Percentiles rank a stretch among this genome's conserved stretches.
These are phyloP conservation scores for Claviceps spartinae DNA, from an alignment of 2,329 filamentous ascomycete species.

Conservation along the genomic window DNA sequence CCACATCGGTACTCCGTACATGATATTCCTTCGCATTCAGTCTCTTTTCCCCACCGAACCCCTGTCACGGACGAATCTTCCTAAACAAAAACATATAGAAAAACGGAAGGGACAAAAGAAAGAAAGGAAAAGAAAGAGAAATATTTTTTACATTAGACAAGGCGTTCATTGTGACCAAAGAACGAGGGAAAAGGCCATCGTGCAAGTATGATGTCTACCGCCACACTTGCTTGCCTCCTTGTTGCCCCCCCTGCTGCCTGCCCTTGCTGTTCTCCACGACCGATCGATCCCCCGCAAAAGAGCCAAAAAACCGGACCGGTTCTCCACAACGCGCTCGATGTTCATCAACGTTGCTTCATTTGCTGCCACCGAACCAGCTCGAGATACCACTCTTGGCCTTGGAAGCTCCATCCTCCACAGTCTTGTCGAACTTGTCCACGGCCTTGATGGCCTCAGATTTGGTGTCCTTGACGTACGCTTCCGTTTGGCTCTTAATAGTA, in stretches of 20 bases:
- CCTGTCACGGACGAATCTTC: neutral
- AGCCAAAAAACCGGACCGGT: neutral
- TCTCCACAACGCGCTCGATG: neutral
- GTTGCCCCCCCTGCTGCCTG: too few species aligned
- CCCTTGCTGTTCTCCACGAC: neutral
- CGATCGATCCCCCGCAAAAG: neutral
- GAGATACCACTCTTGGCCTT: conserved; percentile 77
- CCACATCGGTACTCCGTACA: too few species aligned
- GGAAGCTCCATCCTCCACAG: conserved; percentile 61
- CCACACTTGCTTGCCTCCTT: neutral
- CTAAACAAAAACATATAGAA: too few species aligned
- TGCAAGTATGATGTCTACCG: neutral
- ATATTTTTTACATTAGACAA: too few species aligned
- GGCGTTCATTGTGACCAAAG: neutral
- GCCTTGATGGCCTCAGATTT: conserved; percentile 55
- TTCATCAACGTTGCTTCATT: conserved; percentile 12
- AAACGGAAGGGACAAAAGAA: too few species aligned
- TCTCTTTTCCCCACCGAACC: neutral
- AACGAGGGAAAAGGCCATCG: neutral
- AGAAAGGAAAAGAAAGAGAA: too few species aligned
- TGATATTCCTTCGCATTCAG: too few species aligned
- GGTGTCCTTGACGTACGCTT: conserved; percentile 47
- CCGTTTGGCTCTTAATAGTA: conserved; percentile 46
- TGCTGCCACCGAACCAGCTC: conserved; percentile 66
- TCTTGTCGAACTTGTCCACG: conserved; percentile 71